Percentiles rank a stretch among this genome's conserved stretches.
Conservation (phyloP, 2,329 filamentous ascomycete species). For the Monosporascus sp. region DNA sequence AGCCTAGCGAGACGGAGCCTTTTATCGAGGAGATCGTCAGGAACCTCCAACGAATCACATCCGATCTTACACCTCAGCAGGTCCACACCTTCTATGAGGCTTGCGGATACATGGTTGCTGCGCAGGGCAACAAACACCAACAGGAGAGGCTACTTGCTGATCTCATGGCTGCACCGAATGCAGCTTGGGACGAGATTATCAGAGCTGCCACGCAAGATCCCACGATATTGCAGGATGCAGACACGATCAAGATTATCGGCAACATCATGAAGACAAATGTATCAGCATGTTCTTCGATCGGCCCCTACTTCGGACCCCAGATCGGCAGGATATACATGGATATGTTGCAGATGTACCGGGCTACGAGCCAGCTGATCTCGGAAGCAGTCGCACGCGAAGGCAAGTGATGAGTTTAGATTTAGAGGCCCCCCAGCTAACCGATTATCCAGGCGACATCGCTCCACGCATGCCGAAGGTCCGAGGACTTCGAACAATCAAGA, state of each 20-base stretch:
- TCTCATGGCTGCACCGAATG: slow-evolving; percentile 88
- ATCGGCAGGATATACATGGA: slow-evolving; percentile 97
- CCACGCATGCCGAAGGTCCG: slow-evolving; percentile 97
- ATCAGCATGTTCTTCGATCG: slow-evolving; percentile 94
- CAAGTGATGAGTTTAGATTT: slow-evolving; percentile 30
- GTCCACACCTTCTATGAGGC: slow-evolving; percentile 99
- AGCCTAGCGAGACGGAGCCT: slow-evolving; percentile 88
- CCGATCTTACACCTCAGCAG: slow-evolving; percentile 90
- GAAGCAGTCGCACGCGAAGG: slow-evolving; percentile 84
- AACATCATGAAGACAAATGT: slow-evolving; percentile 99
- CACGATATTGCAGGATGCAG: slow-evolving; percentile 78
- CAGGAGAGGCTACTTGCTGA: slow-evolving; percentile 90
- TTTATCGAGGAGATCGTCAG: slow-evolving; percentile 99
- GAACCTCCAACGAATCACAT: slow-evolving; percentile 92
- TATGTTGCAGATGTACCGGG: slow-evolving; percentile 98
- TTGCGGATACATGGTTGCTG: slow-evolving; percentile 98
- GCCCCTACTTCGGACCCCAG: slow-evolving; percentile 95
- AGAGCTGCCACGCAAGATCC: slow-evolving; percentile 79
- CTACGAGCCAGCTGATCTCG: slow-evolving; percentile 93
- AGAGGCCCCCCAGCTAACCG: slow-evolving; percentile 28
- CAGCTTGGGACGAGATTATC: slow-evolving; percentile 95
- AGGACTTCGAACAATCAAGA: slow-evolving; percentile 95
- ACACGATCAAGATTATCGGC: slow-evolving; percentile 97
- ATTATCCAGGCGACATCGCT: slow-evolving; percentile 67
- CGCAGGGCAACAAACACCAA: slow-evolving; percentile 89